These are phyloP conservation scores for Gamsiella multidivaricata DNA, from an alignment of 192 early-diverging fungal genomes.

Conservation along the genomic window DNA sequence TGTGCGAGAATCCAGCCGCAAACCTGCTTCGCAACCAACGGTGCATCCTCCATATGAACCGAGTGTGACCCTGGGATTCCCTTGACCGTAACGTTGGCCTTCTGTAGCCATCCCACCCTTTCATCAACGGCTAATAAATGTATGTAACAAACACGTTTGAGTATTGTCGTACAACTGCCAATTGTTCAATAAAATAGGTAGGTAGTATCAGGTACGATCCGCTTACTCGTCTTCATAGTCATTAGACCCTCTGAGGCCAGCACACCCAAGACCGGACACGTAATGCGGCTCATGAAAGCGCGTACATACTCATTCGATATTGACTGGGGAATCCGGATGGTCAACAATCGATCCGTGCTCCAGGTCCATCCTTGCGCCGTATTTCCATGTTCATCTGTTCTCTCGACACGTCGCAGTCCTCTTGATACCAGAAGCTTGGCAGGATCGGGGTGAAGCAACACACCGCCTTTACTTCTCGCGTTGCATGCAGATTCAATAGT, in stretches of 20 bases:
- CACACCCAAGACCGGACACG: constrained; percentile 19
- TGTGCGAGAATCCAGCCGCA: constrained; percentile 24
- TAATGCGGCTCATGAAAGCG: constrained; percentile 32
- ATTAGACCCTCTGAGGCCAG: constrained; percentile 17
- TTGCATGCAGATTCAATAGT: constrained; percentile 39
- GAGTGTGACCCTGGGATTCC: constrained; percentile 21
- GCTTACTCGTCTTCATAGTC: constrained; percentile 9
- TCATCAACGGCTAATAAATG: no score
- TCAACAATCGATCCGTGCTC: constrained; percentile 39
- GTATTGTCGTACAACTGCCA: no score
- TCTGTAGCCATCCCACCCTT: constrained; percentile 10
- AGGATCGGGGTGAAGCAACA: constrained; percentile 4
- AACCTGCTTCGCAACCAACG: constrained; percentile 10
- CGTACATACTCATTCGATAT: constrained; percentile 30
- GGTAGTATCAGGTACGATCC: no score
- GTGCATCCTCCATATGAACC: constrained; percentile 39
- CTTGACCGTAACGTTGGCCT: constrained; percentile 13
- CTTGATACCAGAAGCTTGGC: constrained; percentile 25
- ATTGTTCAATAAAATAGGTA: no score
- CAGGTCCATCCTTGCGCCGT: constrained; percentile 33
- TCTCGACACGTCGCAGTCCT: constrained; percentile 17
- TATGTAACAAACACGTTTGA: no score
- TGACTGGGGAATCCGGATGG: constrained; percentile 38
- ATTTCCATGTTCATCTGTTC: constrained; percentile 4
- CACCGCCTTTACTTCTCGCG: constrained; percentile 22